Conservation (phyloP, 495 filamentous ascomycete species). For the Penicillium samsonianum region DNA sequence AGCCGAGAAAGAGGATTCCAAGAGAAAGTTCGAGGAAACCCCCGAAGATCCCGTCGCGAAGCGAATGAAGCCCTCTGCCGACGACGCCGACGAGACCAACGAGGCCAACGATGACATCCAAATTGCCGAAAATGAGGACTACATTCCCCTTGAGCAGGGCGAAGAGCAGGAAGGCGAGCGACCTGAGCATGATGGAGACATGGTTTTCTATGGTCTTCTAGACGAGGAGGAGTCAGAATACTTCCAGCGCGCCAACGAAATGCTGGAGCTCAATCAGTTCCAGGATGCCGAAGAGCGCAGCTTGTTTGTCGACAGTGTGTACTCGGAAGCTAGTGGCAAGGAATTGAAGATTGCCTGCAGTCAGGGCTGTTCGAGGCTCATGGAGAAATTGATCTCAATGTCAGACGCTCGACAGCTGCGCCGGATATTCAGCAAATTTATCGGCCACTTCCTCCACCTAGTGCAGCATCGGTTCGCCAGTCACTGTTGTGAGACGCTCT, state of each 20-base stretch:
- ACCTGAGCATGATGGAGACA: constrained; percentile 34
- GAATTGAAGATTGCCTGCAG: constrained; percentile 94
- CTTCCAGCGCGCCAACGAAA: constrained; percentile 82
- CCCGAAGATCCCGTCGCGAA: constrained; percentile 41
- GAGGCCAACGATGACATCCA: constrained; percentile 27
- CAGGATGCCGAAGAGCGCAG: constrained; percentile 70
- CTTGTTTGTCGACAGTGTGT: constrained; percentile 83
- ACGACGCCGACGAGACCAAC: constrained; percentile 16
- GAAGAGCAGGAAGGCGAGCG: constrained; percentile 20
- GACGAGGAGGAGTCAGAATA: constrained; percentile 91
- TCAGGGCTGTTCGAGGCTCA: constrained; percentile 88
- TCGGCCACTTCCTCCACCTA: constrained; percentile 83
- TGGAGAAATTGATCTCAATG: constrained; percentile 86
- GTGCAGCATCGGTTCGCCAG: constrained; percentile 94
- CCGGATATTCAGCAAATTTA: constrained; percentile 77
- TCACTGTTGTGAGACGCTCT: constrained; percentile 94
- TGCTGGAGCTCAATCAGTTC: constrained; percentile 88
- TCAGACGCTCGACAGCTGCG: constrained; percentile 82
- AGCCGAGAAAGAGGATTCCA: constrained; percentile 43
- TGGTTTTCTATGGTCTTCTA: constrained; percentile 85
- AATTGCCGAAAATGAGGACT: constrained; percentile 29
- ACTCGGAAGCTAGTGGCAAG: constrained; percentile 81
- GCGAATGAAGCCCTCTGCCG: constrained; percentile 40
- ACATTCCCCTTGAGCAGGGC: constrained; percentile 38
- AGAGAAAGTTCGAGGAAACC: constrained; percentile 46